Evolutionary conservation across 2,329 filamentous ascomycete species (phyloP), one percentile per base, ranked within the genome.

Genomic region (Monosporascus sp.): DNA sequence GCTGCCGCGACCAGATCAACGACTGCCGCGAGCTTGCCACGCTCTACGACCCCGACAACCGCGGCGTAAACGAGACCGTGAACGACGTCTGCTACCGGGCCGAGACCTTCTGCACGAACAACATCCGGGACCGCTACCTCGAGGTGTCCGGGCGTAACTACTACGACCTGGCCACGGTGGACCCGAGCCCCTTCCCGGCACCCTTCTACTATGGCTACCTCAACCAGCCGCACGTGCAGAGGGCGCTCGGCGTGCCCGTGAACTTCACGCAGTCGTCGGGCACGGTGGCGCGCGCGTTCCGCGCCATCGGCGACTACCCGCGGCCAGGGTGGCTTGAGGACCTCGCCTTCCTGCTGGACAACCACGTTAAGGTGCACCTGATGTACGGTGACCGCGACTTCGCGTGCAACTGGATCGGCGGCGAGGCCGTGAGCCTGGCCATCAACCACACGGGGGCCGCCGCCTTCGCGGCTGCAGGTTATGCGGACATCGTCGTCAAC

Each of bases 401-500:
- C 57, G 72, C 74, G 3, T 79, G 77, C 61, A 79, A 80, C 57
- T 84, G 80, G 81, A 68, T 80, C 22, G 80, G 80, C 8, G 81
- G 79, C 46, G 79, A 84, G 60, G 64, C 69, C 6, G 73, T 76
- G 7, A 78, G 75, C 51, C 67, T 82, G 5, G 71, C 71, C 1
- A 70, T 82, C 38, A 68, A 76, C 8, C 77, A 79, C 62, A 64
- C 69, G 6, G 62, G 69, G 25, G 66, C 72, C 5, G 62, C 68
- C 6, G 61, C 67, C 3, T 84, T 84, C 68, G 67, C 53, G 24
- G 59, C 57, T 0, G 82, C 86, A 1, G 86, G 85, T 1, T 90
- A 90, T 65, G 77, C 80, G 0, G 79, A 83, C 15, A 79, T 90
- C 53, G 70, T 80, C 11, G 79, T 84, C 17, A 83, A 86, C 60